A percentile compares a stretch with the other conserved stretches of the same genome.
phyloP scores from a whole-genome alignment of 2,329 filamentous ascomycete species.

The Nakataea oryzae region DNA sequence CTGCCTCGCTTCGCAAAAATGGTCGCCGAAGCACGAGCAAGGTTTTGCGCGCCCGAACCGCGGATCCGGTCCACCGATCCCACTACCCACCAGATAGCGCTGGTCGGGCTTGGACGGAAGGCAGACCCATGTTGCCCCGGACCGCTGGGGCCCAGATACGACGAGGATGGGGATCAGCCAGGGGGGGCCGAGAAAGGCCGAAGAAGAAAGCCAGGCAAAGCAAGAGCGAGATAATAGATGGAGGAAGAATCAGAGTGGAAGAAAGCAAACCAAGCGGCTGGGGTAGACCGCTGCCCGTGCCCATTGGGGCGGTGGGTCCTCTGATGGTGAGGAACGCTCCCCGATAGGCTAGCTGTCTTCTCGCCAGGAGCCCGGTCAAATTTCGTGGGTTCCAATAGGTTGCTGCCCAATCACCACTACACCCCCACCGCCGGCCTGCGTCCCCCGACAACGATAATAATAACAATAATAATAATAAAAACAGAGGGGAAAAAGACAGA shows the following conservation, averaged over 20 bases:
- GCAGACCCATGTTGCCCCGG: not conserved
- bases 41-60: not conserved
- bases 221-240: not conserved
- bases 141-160: not conserved
- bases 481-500: not conserved
- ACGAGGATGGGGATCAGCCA: not conserved
- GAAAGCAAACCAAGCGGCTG: not conserved
- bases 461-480: not conserved
- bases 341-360: not conserved
- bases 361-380: not conserved
- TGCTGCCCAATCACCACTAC: not conserved
- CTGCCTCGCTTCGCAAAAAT: not conserved
- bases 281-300: not conserved
- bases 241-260: not conserved
- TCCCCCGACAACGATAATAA: not conserved
- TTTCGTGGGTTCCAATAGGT: not conserved
- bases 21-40: not conserved
- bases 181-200: not conserved
- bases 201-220: constrained; percentile 1
- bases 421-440: not conserved
- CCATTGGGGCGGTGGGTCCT: not conserved
- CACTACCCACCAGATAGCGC: not conserved
- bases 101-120: not conserved
- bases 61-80: not conserved
- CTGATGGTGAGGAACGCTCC: not conserved